phyloP scores from a whole-genome alignment of 208 protist genomes.

The Acanthamoeba sp. region DNA sequence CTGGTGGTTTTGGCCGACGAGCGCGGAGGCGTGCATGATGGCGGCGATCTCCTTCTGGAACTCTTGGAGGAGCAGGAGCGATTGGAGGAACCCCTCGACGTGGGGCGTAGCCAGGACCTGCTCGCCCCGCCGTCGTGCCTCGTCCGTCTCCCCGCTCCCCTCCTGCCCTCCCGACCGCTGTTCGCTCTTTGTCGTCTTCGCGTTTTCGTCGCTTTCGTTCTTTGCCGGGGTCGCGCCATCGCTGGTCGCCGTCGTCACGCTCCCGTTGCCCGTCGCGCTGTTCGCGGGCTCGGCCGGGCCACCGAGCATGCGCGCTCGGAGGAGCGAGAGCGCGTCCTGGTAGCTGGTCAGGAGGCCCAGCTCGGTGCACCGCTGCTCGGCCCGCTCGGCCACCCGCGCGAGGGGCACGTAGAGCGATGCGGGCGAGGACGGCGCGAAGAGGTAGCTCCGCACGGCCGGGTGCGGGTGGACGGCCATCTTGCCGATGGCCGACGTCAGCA shows the following conservation, averaged over 20 bases:
- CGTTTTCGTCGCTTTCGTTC: background rate
- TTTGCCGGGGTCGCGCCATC: background rate
- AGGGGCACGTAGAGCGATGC: background rate
- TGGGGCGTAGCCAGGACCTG: background rate
- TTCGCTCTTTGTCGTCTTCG: background rate
- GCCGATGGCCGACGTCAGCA: conserved; percentile 13
- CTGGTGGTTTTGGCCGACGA: background rate
- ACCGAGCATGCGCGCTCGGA: background rate
- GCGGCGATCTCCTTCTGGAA: conserved; percentile 48
- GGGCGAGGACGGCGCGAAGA: background rate
- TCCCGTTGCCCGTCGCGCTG: background rate
- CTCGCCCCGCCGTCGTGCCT: background rate
- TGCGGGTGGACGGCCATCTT: conserved; percentile 19
- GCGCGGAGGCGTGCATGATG: conserved; percentile 21
- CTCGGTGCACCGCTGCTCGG: background rate
- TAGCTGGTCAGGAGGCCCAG: background rate
- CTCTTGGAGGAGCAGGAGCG: conserved; percentile 10
- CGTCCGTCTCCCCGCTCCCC: background rate
- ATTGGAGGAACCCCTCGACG: background rate
- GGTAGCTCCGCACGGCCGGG: background rate
- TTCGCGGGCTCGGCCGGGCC: background rate
- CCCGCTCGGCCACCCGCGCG: background rate
- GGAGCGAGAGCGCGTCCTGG: background rate
- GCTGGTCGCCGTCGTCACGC: background rate
- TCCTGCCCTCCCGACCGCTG: background rate